These are phyloP conservation scores for Cryptococcus sp. DNA, from an alignment of 1,284 basidiomycete genomes.

Conservation along the genomic window DNA sequence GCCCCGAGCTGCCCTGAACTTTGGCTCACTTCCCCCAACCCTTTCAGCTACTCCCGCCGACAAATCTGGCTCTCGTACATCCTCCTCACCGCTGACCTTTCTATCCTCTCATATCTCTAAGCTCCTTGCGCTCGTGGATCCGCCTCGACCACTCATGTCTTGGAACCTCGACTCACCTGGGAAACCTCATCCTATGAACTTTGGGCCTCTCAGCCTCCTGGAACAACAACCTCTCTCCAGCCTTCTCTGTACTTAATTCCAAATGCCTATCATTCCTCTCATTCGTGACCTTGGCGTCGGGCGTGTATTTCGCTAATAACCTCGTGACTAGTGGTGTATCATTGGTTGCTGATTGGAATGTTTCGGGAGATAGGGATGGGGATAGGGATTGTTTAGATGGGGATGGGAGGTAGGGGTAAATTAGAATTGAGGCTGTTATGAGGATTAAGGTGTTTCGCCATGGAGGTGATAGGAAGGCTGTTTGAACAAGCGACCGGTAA, in stretches of 20 bases:
- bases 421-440: conserved; percentile 26
- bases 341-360: conserved; percentile 15
- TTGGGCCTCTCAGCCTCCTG: conserved; percentile 50
- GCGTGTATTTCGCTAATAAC: conserved; percentile 38
- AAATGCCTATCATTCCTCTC: conserved; percentile 48
- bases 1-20: too few relatives aligned
- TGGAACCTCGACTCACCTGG: conserved; percentile 33
- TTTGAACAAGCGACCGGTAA: not conserved
- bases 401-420: conserved; percentile 39
- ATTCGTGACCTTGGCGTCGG: conserved; percentile 32
- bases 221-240: conserved; percentile 48
- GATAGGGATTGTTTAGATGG: conserved; percentile 27
- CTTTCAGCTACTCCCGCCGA: too few relatives aligned
- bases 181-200: conserved; percentile 45
- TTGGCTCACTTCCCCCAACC: too few relatives aligned
- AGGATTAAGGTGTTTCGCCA: conserved; percentile 41
- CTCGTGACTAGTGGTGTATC: conserved; percentile 41
- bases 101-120: too few relatives aligned
- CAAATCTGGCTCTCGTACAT: too few relatives aligned
- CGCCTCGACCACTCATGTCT: not conserved
- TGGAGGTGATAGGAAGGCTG: conserved; percentile 44
- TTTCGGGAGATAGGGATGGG: conserved; percentile 33
- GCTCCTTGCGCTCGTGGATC: too few relatives aligned
- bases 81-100: too few relatives aligned
- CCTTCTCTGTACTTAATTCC: conserved; percentile 40